Base-by-base conservation (phyloP, 2,329 filamentous ascomycete genomes). In the Phyllosticta citriasiana region DNA sequence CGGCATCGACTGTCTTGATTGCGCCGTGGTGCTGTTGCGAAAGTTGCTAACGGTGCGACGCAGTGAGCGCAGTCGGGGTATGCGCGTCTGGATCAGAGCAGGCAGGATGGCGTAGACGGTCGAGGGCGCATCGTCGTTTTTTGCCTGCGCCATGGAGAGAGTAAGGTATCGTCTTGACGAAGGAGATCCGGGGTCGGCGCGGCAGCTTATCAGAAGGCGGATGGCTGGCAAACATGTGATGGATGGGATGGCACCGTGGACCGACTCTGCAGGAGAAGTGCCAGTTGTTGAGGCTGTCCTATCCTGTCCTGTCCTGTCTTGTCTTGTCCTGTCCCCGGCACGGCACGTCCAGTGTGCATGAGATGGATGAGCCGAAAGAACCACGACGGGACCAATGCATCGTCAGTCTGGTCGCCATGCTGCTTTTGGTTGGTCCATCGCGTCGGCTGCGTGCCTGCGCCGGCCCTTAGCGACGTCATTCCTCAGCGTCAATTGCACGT, bases 61-160 rank as follows among this genome's bases (percentile, higher is more conserved):
- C 53, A 85, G 71, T 4, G 80, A 82, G 30, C 78, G 77, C 8
- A 85, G 73, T 5, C 76, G 76, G 2, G 79, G 79, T 24, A 84
- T 73, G 62, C 79, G 75, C 40, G 75, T 79, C 66, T 81, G 79
- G 4, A 85, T 73, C 4, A 81, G 75, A 1, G 75, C 73, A 3
- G 83, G 82, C 7, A 85, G 77, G 62, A 84, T 77, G 5, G 78
- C 76, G 68, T 81, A 82, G 16, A 84, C 73, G 63, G 79, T 78
- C 24, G 79, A 80, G 54, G 77, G 63, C 53, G 62, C 55, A 19
- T 55, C 60, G 26, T 62, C 51, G 14, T 61, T 14, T n/a, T 47
- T 16, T 1, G n/a, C 14, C 52, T 16, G 19, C 52, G 52, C 22
- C 52, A 53, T 53, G 6, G 52, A 27, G 6, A 51, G 16, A 47